Percentiles rank a stretch among this genome's conserved stretches.
Evolutionary conservation across 2,329 filamentous ascomycete genomes (phyloP).

Genomic region (Xylariomycetidae sp.): DNA sequence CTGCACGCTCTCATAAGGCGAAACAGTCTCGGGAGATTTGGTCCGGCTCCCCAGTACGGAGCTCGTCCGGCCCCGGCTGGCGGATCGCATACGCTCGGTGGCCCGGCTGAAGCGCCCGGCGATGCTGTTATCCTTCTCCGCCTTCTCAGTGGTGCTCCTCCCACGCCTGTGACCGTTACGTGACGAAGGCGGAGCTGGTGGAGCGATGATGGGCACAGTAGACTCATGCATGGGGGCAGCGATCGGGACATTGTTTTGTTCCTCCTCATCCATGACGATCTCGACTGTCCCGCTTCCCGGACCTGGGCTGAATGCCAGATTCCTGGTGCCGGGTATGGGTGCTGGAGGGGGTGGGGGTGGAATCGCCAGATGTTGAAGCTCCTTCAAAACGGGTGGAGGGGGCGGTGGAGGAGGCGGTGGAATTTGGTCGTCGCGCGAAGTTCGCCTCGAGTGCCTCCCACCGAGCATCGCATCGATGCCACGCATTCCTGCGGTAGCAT

Average conservation of each 20-base stretch:
- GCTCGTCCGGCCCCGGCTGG: conserved; percentile 50
- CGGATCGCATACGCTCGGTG: conserved; percentile 57
- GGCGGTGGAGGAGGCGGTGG: conserved; percentile 50
- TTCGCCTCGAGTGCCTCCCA: conserved; percentile 32
- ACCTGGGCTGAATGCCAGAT: conserved; percentile 35
- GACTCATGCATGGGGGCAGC: conserved; percentile 36
- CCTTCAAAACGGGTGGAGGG: conserved; percentile 50
- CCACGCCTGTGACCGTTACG: conserved; percentile 49
- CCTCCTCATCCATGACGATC: conserved; percentile 61
- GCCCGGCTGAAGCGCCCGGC: conserved; percentile 52
- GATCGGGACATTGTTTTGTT: conserved; percentile 24
- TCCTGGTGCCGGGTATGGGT: conserved; percentile 43
- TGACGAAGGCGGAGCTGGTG: conserved; percentile 38
- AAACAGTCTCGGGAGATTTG: conserved; percentile 33
- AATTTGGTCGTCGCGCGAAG: conserved; percentile 46
- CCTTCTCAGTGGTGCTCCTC: conserved; percentile 49
- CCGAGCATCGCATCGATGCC: conserved; percentile 45
- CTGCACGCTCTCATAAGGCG: conserved; percentile 35
- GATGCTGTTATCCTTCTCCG: conserved; percentile 49
- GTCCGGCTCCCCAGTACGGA: conserved; percentile 28
- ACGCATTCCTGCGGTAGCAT: conserved; percentile 34
- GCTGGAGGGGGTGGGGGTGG: conserved; percentile 60
- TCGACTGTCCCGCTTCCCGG: conserved; percentile 56
- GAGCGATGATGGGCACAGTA: conserved; percentile 39
- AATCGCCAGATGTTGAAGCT: conserved; percentile 57